phyloP scores from a whole-genome alignment of 2,329 filamentous ascomycete species.

The Claviceps capensis region DNA sequence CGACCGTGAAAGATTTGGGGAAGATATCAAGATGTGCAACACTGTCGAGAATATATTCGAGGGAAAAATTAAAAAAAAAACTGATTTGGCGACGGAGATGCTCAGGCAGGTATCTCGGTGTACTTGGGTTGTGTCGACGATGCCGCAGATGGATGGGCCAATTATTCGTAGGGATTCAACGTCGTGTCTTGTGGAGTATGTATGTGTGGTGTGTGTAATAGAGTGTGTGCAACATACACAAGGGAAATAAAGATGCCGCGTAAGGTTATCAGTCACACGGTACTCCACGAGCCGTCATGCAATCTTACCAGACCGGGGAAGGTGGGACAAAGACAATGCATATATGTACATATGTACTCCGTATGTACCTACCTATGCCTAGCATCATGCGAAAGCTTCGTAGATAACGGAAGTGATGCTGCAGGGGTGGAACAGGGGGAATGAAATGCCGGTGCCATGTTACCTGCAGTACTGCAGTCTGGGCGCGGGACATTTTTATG shows the following conservation, averaged over 20 bases:
- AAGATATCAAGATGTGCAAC: neutral
- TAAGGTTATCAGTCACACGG: constrained; percentile 7
- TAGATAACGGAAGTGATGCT: neutral
- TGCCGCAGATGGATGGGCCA: neutral
- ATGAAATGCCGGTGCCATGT: neutral
- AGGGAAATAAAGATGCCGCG: constrained; percentile 6
- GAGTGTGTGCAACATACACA: neutral
- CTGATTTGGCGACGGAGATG: neutral
- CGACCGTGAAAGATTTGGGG: neutral
- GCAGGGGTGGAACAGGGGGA: neutral
- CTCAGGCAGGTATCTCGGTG: neutral
- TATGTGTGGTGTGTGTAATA: too few species aligned
- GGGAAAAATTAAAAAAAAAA: too few species aligned
- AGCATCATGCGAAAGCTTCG: neutral
- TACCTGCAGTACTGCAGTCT: too few species aligned
- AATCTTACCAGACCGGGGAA: constrained; percentile 1
- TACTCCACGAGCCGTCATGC: neutral
- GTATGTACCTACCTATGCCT: neutral
- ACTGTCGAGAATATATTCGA: neutral
- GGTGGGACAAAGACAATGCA: constrained; percentile 7
- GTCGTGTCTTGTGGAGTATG: too few species aligned
- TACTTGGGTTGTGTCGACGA: neutral
- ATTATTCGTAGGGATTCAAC: too few species aligned
- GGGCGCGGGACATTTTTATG: neutral
- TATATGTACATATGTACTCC: neutral